Percentiles rank a stretch among this genome's conserved stretches.
Evolutionary conservation across 2,329 filamentous ascomycete species (phyloP).

Genomic region (Aschersonia sp.): DNA sequence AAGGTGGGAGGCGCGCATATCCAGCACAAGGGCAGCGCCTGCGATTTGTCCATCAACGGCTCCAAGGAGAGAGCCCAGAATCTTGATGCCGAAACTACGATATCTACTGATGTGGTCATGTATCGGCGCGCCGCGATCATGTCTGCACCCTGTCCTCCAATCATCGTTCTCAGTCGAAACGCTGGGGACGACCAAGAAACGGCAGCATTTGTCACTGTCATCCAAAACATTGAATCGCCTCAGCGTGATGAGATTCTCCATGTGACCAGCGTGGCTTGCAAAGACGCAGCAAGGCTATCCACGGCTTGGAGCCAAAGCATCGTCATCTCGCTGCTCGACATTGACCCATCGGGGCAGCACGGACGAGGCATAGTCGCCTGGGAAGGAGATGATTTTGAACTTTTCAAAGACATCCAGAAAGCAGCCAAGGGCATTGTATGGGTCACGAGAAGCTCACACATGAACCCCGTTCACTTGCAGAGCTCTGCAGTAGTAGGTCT

Average conservation of each 20-base stretch:
- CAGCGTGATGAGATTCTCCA: too few species aligned
- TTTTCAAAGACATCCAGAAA: constrained; percentile 24
- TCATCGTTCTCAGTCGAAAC: too few species aligned
- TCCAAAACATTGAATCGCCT: too few species aligned
- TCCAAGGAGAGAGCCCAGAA: neutral
- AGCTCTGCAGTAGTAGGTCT: constrained; percentile 28
- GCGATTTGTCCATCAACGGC: neutral
- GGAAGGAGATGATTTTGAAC: constrained; percentile 20
- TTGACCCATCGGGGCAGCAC: constrained; percentile 9
- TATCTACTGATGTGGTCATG: neutral
- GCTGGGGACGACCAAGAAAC: too few species aligned
- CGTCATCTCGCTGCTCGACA: constrained; percentile 33
- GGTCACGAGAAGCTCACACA: constrained; percentile 28
- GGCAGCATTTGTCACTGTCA: too few species aligned
- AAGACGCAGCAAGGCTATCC: too few species aligned
- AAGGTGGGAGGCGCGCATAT: constrained; percentile 15
- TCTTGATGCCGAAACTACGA: neutral
- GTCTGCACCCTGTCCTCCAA: too few species aligned
- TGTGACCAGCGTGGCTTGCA: too few species aligned
- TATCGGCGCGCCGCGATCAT: neutral
- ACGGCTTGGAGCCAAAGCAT: constrained; percentile 4
- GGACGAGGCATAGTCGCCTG: constrained; percentile 22
- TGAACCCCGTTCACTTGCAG: constrained; percentile 17
- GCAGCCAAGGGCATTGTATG: constrained; percentile 27
- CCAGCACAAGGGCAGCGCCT: neutral